Conservation (phyloP, 2,329 filamentous ascomycete species). For the Aspergillus quadrilineatus region DNA sequence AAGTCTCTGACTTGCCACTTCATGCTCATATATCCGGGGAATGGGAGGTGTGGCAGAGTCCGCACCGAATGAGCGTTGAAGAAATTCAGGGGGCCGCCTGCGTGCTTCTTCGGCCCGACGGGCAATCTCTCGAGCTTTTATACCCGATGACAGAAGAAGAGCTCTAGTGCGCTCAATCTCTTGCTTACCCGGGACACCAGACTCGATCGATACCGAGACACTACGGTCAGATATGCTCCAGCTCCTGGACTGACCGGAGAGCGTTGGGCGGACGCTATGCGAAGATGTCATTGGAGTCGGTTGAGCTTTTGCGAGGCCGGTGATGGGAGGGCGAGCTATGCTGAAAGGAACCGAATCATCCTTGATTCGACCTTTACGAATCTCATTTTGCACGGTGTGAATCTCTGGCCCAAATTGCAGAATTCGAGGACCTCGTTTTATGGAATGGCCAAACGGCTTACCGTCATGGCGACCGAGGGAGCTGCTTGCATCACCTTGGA, state of each 20-base stretch:
- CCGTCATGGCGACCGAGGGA: slow-evolving; percentile 16
- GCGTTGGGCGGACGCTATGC: slow-evolving; percentile 34
- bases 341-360: slow-evolving; percentile 31
- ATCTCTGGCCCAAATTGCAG: slow-evolving; percentile 34
- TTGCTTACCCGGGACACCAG: slow-evolving; percentile 55
- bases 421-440: slow-evolving; percentile 21
- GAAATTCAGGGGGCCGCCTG: slow-evolving; percentile 36
- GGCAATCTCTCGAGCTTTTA: slow-evolving; percentile 81
- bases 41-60: slow-evolving; percentile 42
- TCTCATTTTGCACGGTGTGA: slow-evolving; percentile 23
- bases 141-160: slow-evolving; percentile 77
- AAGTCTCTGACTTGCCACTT: slow-evolving; percentile 54
- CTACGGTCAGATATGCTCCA: slow-evolving; percentile 60
- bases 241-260: slow-evolving; percentile 47
- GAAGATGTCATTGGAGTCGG: slow-evolving; percentile 27
- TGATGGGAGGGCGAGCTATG: slow-evolving; percentile 43
- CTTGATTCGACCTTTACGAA: slow-evolving; percentile 27
- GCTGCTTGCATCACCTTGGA: slow-evolving; percentile 13
- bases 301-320: slow-evolving; percentile 45
- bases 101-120: slow-evolving; percentile 59
- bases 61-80: slow-evolving; percentile 30
- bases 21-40: slow-evolving; percentile 51
- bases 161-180: slow-evolving; percentile 78
- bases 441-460: slow-evolving; percentile 7
- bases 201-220: slow-evolving; percentile 37